Evolutionary conservation across 495 filamentous ascomycete species (phyloP), one percentile per base, ranked within the genome.

Genomic region (Penicillium psychrofluorescens): DNA sequence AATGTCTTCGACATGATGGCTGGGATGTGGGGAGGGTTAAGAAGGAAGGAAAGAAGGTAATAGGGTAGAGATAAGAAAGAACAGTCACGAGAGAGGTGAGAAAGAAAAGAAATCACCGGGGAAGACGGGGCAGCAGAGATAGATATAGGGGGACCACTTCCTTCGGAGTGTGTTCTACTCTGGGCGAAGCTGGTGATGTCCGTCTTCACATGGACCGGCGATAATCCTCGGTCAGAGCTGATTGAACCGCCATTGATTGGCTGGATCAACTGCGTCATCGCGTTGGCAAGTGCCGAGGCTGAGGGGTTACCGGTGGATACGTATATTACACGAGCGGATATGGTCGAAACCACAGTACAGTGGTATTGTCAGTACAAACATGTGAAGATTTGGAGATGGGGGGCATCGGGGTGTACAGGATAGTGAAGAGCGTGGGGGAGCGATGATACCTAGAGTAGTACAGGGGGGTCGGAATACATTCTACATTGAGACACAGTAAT

Each of bases 1-100:
- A 95, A 95, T 4, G 75, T 83, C 67, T 95, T 86, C 15, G 90
- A 84, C 92, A 98, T 98, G 53, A 27, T 79, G 66, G 41, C 34
- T 34, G 10, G 6, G 43, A 40, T 39, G 29, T 42, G 41, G 38
- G 32, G 13, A 7, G 6, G 28, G 15, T 16, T 22, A n/a, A 32
- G 22, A 34, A 28, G 49, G 31, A 33, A 11, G 39, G 16, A 37
- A 40, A 45, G 40, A 35, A 39, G 28, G 16, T 36, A 38, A 39
- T 40, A 14, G 35, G 11, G 39, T 33, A 43, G 27, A 22, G 11
- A 27, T 40, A 16, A 32, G 30, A 33, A 46, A 35, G 14, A 39
- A 39, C 35, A 36, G 35, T 33, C 38, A 35, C 41, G 33, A 49
- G 2, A 16, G 36, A 38, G 35, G 43, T 32, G 28, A 34, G 38